A percentile compares a stretch with the other conserved stretches of the same genome.
Conservation (phyloP, 345 rosid species). For the Atalantia buxifolia region DNA sequence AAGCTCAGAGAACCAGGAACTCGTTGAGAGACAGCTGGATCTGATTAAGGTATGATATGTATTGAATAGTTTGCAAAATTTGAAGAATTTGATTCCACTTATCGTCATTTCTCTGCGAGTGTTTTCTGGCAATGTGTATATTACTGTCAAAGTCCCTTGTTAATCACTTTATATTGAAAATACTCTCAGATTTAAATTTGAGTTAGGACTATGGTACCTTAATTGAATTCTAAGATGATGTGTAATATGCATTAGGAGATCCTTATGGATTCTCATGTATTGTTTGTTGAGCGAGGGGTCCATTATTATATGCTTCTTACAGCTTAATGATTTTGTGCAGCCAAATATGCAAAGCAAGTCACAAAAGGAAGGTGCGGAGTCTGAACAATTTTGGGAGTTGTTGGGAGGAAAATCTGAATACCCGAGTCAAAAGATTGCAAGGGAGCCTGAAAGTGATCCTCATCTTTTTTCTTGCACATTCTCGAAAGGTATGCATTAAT, state of each 20-base stretch:
- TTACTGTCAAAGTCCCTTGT: not conserved
- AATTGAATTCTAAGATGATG: not conserved
- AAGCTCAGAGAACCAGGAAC: slow-evolving; percentile 71
- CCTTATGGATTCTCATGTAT: not conserved
- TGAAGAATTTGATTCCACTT: slow-evolving; percentile 3
- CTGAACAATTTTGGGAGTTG: slow-evolving; percentile 90
- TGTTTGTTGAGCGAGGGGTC: slow-evolving; percentile 1
- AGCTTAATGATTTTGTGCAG: slow-evolving; percentile 43
- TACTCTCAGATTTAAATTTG: not conserved
- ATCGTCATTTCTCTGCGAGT: not conserved
- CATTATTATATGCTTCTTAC: slow-evolving; percentile 8
- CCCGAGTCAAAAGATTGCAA: slow-evolving; percentile 65
- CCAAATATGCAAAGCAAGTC: slow-evolving; percentile 75
- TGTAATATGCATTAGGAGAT: not conserved
- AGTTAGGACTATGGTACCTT: slow-evolving; percentile 1
- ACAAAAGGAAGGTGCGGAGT: slow-evolving; percentile 94
- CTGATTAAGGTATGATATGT: slow-evolving; percentile 72
- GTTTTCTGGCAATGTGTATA: not conserved
- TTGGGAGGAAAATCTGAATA: slow-evolving; percentile 88
- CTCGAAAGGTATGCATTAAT: slow-evolving; percentile 51
- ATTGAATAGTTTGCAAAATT: slow-evolving; percentile 5
- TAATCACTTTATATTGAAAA: not conserved
- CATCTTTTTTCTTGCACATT: slow-evolving; percentile 87
- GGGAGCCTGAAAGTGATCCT: slow-evolving; percentile 82
- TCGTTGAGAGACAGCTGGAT: slow-evolving; percentile 93